Percentiles rank a stretch among this genome's conserved stretches.
These are phyloP conservation scores for Cercospora sesami DNA, from an alignment of 2,329 filamentous ascomycete species.

Conservation along the genomic window DNA sequence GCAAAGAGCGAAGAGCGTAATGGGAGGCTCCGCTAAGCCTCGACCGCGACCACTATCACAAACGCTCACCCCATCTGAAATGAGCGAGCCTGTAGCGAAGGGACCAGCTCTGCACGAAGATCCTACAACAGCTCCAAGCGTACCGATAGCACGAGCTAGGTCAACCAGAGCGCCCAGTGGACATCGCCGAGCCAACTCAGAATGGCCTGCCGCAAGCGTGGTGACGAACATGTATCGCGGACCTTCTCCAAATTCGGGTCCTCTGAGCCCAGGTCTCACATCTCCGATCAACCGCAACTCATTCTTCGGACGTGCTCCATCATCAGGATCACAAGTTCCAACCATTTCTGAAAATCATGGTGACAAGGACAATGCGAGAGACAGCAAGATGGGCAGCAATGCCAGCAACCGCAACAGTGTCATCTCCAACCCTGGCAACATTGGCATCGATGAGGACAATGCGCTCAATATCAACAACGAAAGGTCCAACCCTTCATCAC, in stretches of 20 bases:
- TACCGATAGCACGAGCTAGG: conserved; percentile 64
- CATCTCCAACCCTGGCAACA: conserved; percentile 25
- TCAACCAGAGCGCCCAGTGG: conserved; percentile 41
- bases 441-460: conserved; percentile 14
- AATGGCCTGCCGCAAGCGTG: conserved; percentile 59
- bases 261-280: conserved; percentile 54
- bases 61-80: conserved; percentile 15
- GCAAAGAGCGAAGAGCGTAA: conserved; percentile 61
- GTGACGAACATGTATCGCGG: conserved; percentile 90
- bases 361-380: conserved; percentile 32
- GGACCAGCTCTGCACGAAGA: conserved; percentile 48
- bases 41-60: conserved; percentile 41
- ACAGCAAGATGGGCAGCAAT: conserved; percentile 35
- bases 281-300: conserved; percentile 57
- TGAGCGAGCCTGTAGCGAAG: neutral
- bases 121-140: conserved; percentile 72
- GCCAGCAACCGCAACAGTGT: conserved; percentile 30
- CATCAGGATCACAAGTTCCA: conserved; percentile 52
- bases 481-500: conserved; percentile 52
- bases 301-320: conserved; percentile 56
- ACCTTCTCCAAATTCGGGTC: conserved; percentile 44
- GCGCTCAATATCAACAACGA: conserved; percentile 27
- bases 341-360: conserved; percentile 30
- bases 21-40: conserved; percentile 41
- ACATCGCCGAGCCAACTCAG: conserved; percentile 49